Conservation (phyloP, 768 basidiomycete species). For the Tubosaeta sp. region DNA sequence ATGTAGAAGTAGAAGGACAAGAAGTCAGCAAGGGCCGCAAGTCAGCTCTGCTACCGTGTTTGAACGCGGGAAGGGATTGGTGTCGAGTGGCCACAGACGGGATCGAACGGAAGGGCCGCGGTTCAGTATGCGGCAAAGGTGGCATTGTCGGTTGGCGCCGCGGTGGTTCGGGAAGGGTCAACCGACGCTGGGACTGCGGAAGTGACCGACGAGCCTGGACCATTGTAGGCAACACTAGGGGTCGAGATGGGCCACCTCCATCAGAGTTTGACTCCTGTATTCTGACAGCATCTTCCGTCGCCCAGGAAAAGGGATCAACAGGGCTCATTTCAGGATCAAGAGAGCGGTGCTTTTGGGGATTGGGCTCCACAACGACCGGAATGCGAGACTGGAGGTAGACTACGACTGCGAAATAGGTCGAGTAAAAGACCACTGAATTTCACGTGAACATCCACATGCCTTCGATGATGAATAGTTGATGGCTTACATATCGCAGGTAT, state of each 20-base stretch:
- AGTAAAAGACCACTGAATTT: conserved; percentile 40
- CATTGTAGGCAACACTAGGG: conserved; percentile 9
- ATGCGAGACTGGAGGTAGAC: conserved; percentile 34
- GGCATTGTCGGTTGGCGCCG: conserved; percentile 13
- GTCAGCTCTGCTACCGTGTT: conserved; percentile 2
- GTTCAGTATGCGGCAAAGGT: neutral
- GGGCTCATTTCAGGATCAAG: conserved; percentile 21
- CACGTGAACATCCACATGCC: conserved; percentile 5
- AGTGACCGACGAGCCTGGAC: conserved; percentile 5
- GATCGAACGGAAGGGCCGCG: neutral
- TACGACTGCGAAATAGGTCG: conserved; percentile 36
- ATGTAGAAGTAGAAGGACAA: neutral
- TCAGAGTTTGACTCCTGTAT: neutral
- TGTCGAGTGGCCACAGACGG: conserved; percentile 12
- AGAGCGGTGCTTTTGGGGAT: neutral
- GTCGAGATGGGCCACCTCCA: neutral
- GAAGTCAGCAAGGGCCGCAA: neutral
- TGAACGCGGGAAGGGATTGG: conserved; percentile 21
- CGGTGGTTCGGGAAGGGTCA: neutral
- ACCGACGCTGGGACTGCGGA: conserved; percentile 3
- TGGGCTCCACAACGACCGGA: conserved; percentile 15
- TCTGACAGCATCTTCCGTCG: conserved; percentile 2
- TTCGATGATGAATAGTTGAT: neutral
- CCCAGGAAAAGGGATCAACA: conserved; percentile 1
- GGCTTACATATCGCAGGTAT: conserved; percentile 48